Evolutionary conservation across 1,284 basidiomycete genomes (phyloP), one percentile per base, ranked within the genome.

Genomic region (Ustilago sp.): DNA sequence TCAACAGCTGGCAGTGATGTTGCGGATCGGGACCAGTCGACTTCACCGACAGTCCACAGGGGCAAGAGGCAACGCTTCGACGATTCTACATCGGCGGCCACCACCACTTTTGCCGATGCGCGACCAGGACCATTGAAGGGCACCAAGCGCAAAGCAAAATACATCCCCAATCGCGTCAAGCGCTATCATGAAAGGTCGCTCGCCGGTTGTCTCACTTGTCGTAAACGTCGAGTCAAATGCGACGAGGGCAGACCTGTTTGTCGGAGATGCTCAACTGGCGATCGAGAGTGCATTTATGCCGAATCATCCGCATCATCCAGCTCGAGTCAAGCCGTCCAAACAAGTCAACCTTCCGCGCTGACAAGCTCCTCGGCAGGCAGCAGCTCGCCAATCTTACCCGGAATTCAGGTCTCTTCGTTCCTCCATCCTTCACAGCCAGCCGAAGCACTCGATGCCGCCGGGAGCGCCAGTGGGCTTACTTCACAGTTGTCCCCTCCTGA

Each of bases 121-220:
- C 54, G 63, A 31, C 52, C 61, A 6, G 68, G 64, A 8, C 64
- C 64, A 0, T 43, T 54, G n/a, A 76, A 72, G 55, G 74, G 62
- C 45, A 59, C 62, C 48, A 76, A 76, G 35, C 68, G 74, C 52
- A 76, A 76, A 48, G 64, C 74, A 32, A 76, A 76, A 38, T 71
- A 68, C 52, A 64, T 76, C 4, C 74, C 68, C 8, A 72, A 70
- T 34, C 68, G 74, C 8, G 62, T 76, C 58, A 76, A 76, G 28
- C 64, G 74, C 34, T 76, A 76, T 54, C 74, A 76, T 47, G 74
- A 76, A 38, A 47, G 74, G 15, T 76, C 74, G 9, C 54, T 76
- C 6, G 65, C 59, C 28, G 74, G 74, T 4, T 76, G 74, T 19
- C 55, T 76, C 31, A 76, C 74, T 7, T 76, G 74, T 34, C 68